Evolutionary conservation across 371 early-diverging fungal species (phyloP), one percentile per base, ranked within the genome.

Genomic region (Syncephalastrum sp.): DNA sequence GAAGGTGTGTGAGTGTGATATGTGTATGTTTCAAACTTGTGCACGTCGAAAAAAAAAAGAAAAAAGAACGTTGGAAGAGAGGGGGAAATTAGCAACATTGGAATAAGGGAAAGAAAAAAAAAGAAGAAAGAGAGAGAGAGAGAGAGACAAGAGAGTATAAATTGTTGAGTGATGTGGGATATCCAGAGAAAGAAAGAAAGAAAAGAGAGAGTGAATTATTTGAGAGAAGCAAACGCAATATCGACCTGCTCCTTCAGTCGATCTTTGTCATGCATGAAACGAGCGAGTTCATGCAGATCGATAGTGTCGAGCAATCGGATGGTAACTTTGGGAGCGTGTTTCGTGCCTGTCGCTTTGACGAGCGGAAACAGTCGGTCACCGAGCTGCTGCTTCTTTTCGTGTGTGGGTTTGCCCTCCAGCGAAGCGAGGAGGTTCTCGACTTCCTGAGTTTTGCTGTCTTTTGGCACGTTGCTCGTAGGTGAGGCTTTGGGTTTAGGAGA

Each of bases 321-420:
- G 6, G 75, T 74, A 14, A 74, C 59, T 50, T 70, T 74, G 14
- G 69, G 64, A 14, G 75, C 70, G 8, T 63, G 58, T 19, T 60
- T 70, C 5, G 69, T 61, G 5, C 71, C 71, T 21, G 71, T 67
- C 13, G 63, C 68, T 71, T 79, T 79, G 13, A 79, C 76, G 33
- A 66, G 56, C 15, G 79, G 79, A 54, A 76, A 79, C 12, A 79
- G 54, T 24, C 61, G 52, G 50, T 75, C 79, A 42, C 79, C 79
- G 19, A 79, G 54, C 4, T 65, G 61, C 47, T 79, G 76, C 46
- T 79, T 79, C 52, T 70, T 57, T 54, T 76, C 70, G 45, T 67
- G 65, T 17, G 62, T 56, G 14, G 65, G 53, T 41, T 65, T 64
- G 27, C 70, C 73, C 42, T 70, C 65, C 46, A 77, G 57, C 3